Conservation (phyloP, 75 land plant species). For the Picea sitchensis region DNA sequence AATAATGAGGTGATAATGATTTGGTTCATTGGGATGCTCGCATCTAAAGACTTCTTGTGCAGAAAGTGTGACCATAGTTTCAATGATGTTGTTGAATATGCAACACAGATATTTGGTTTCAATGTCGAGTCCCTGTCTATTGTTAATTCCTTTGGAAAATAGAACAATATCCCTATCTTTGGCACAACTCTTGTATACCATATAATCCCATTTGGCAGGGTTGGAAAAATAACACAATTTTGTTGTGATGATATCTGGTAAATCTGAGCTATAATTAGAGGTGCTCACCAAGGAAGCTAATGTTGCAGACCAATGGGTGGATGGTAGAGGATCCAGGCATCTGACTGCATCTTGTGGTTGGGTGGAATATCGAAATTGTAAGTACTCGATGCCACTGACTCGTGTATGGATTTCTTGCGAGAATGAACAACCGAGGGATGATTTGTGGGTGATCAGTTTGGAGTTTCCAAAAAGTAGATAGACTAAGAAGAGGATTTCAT, state of each 20-base stretch:
- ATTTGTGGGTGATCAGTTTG: background rate
- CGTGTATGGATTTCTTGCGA: constrained; percentile 1
- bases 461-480: background rate
- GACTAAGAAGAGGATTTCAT: constrained; percentile 32
- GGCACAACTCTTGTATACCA: constrained; percentile 50
- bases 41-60: constrained; percentile 83
- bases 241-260: background rate
- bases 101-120: constrained; percentile 30
- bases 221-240: background rate
- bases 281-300: constrained; percentile 7
- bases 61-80: constrained; percentile 49
- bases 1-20: background rate
- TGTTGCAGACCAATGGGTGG: constrained; percentile 17
- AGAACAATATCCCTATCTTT: constrained; percentile 61
- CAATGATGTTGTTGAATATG: constrained; percentile 36
- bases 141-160: constrained; percentile 68
- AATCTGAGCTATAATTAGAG: background rate
- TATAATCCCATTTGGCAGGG: constrained; percentile 25
- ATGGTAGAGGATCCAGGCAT: constrained; percentile 28
- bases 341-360: constrained; percentile 19
- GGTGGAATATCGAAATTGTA: constrained; percentile 1
- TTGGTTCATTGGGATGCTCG: constrained; percentile 26
- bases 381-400: no score
- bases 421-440: background rate
- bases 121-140: constrained; percentile 19